phyloP scores from a whole-genome alignment of 495 filamentous ascomycete species.

The Daldinia decipiens region DNA sequence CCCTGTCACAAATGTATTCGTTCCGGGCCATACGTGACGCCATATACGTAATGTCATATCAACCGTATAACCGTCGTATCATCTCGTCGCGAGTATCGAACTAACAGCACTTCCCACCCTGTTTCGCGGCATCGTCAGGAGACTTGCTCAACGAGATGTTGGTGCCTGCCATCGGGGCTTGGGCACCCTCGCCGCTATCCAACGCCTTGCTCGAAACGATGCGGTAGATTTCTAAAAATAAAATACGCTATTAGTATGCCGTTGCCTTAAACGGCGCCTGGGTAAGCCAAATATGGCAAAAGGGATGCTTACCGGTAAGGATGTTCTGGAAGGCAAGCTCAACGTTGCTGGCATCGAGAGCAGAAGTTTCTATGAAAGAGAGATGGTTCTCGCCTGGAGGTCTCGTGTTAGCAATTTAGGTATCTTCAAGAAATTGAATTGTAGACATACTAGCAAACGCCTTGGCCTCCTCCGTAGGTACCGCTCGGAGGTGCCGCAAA shows the following conservation, averaged over 20 bases:
- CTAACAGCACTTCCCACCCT: conserved; percentile 91
- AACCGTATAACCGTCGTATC: conserved; percentile 53
- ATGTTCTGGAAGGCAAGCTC: conserved; percentile 99
- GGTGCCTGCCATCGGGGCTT: conserved; percentile 78
- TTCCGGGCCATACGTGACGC: conserved; percentile 56
- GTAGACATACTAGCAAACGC: conserved; percentile 87
- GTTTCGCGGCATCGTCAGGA: conserved; percentile 74
- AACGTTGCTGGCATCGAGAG: conserved; percentile 98
- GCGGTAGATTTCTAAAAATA: conserved; percentile 89
- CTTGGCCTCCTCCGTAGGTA: conserved; percentile 98
- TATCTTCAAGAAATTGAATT: conserved; percentile 5
- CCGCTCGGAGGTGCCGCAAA: conserved; percentile 96
- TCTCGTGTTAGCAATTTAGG: conserved; percentile 43
- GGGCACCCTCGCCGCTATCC: conserved; percentile 80
- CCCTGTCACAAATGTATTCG: conserved; percentile 42
- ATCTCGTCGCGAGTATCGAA: conserved; percentile 41
- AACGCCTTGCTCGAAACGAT: conserved; percentile 98
- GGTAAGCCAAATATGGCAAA: conserved; percentile 18
- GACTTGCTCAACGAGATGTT: conserved; percentile 85
- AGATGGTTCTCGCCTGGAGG: conserved; percentile 87
- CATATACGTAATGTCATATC: conserved; percentile 56
- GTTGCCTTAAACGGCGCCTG: conserved; percentile 26
- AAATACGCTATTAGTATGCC: conserved; percentile 7
- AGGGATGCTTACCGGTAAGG: conserved; percentile 79
- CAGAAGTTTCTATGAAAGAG: conserved; percentile 99